These are phyloP conservation scores for Pyricularia pennisetigena DNA, from an alignment of 2,329 filamentous ascomycete genomes.

Conservation along the genomic window DNA sequence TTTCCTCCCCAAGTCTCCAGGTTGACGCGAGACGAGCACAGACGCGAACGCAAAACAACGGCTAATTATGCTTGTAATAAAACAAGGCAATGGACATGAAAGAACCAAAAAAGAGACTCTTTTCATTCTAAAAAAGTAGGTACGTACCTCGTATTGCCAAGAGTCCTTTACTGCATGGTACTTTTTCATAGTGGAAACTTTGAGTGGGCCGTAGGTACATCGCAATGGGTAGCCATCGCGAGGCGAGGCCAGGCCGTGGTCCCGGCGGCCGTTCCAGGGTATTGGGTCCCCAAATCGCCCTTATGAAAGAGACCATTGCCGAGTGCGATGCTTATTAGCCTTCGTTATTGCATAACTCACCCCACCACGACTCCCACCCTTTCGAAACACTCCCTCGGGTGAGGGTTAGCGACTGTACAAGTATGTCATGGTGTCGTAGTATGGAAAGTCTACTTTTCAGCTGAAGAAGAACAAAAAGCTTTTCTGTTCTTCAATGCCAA, in stretches of 20 bases:
- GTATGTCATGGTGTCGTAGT: not conserved
- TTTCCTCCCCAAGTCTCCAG: too few relatives aligned
- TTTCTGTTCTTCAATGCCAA: not conserved
- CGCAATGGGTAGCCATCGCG: not conserved
- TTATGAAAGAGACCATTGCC: conserved; percentile 3
- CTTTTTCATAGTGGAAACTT: not conserved
- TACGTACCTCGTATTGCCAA: not conserved
- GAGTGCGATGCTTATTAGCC: conserved; percentile 2
- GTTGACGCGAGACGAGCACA: not conserved
- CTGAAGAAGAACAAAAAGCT: not conserved
- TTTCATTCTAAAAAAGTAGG: not conserved
- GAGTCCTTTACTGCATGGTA: not conserved
- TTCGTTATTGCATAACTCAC: conserved; percentile 2
- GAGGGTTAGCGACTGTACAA: not conserved
- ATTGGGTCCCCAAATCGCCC: conserved; percentile 3
- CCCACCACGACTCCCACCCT: not conserved
- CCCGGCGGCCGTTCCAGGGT: conserved; percentile 3
- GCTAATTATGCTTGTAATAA: not conserved
- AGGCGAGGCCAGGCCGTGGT: not conserved
- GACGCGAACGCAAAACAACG: not conserved
- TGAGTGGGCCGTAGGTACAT: not conserved
- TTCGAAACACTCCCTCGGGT: not conserved
- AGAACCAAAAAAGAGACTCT: too few relatives aligned
- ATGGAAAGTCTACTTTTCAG: not conserved
- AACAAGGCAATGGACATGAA: too few relatives aligned